Conservation (phyloP, 2,329 filamentous ascomycete genomes). For the Monilinia aucupariae region DNA sequence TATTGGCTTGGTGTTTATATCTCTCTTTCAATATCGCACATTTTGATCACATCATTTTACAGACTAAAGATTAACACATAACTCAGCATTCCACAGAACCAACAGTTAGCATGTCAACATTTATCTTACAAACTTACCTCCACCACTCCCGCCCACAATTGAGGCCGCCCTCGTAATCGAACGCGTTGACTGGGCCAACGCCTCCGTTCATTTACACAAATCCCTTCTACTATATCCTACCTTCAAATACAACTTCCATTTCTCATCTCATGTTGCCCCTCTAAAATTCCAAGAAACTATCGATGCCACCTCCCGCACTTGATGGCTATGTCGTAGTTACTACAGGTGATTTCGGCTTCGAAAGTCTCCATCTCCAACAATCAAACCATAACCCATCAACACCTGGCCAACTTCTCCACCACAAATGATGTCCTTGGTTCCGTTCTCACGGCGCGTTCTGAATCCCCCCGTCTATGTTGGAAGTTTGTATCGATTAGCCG, state of each 20-base stretch:
- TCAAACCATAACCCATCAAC: too few relatives aligned
- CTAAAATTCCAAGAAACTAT: not conserved
- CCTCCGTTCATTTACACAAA: not conserved
- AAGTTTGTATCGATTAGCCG: slow-evolving; percentile 44
- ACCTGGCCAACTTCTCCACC: too few relatives aligned
- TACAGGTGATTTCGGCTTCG: slow-evolving; percentile 43
- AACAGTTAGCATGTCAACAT: not conserved
- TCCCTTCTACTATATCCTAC: not conserved
- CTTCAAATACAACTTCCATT: not conserved
- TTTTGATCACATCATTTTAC: too few relatives aligned
- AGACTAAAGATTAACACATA: too few relatives aligned
- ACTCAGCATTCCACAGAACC: too few relatives aligned
- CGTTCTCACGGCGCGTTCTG: slow-evolving; percentile 39
- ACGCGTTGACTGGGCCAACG: not conserved
- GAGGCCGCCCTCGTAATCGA: not conserved
- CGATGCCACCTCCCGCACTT: not conserved
- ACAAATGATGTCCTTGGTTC: slow-evolving; percentile 43
- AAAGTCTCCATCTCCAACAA: too few relatives aligned
- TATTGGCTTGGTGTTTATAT: too few relatives aligned
- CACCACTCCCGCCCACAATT: not conserved
- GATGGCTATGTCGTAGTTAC: slow-evolving; percentile 42
- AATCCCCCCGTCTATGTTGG: slow-evolving; percentile 39
- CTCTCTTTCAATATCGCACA: too few relatives aligned
- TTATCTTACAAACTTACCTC: not conserved
- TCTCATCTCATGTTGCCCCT: not conserved